Evolutionary conservation across 2,329 filamentous ascomycete species (phyloP).

Genomic region (Pseudogymnoascus destructans): DNA sequence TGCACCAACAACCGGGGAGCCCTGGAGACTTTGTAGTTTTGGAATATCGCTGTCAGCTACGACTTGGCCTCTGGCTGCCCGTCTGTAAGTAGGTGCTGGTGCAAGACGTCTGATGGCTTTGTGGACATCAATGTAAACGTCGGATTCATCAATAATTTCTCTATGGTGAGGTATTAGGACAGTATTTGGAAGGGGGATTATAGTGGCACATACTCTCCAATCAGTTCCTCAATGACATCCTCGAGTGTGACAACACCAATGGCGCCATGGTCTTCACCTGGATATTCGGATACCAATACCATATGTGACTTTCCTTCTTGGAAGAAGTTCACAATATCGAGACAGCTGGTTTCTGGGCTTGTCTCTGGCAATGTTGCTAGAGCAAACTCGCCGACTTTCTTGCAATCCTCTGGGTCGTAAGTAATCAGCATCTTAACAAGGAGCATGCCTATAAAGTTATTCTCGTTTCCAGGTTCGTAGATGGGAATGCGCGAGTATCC

Average conservation of each 20-base stretch:
- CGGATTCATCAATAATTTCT: conserved; percentile 97
- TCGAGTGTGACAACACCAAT: conserved; percentile 91
- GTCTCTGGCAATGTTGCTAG: conserved; percentile 92
- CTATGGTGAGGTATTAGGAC: conserved; percentile 32
- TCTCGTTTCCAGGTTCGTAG: conserved; percentile 67
- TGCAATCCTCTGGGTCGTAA: conserved; percentile 88
- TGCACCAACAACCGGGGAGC: conserved; percentile 7
- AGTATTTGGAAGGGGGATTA: not conserved
- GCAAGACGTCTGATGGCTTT: conserved; percentile 87
- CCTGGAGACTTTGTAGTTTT: conserved; percentile 17
- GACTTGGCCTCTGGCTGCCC: conserved; percentile 34
- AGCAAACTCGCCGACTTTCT: conserved; percentile 77
- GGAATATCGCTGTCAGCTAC: conserved; percentile 33
- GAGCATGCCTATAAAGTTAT: conserved; percentile 94
- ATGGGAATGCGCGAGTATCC: conserved; percentile 96
- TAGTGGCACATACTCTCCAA: conserved; percentile 65
- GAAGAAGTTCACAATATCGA: conserved; percentile 99
- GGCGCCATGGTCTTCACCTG: conserved; percentile 82
- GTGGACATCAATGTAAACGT: conserved; percentile 96
- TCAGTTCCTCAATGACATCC: conserved; percentile 96
- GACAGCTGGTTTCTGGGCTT: conserved; percentile 82
- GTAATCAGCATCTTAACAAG: conserved; percentile 98
- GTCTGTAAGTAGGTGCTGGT: conserved; percentile 39
- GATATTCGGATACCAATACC: conserved; percentile 83
- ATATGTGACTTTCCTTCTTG: conserved; percentile 99